Evolutionary conservation across 1,139 yeast genomes (phyloP).

Genomic region (Zygoascus hellenicus): DNA sequence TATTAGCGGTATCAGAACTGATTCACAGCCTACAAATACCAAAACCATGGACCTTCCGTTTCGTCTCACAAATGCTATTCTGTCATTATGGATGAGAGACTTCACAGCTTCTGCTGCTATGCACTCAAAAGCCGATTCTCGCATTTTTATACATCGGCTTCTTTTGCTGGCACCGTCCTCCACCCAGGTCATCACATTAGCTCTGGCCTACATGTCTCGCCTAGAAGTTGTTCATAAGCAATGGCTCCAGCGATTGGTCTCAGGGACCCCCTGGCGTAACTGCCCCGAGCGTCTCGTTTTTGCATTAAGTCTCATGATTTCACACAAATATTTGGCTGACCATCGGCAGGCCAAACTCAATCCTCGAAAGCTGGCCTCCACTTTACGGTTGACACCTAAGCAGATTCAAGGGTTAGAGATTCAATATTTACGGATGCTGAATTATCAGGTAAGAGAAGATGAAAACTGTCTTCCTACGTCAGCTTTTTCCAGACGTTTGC

Average conservation of each 20-base stretch:
- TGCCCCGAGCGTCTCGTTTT: not conserved
- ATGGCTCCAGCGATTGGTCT: not conserved
- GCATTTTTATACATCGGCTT: not conserved
- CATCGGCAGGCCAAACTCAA: not conserved
- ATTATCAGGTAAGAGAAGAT: not conserved
- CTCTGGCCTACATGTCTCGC: not conserved
- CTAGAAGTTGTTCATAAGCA: not conserved
- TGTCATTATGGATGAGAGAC: too few species aligned
- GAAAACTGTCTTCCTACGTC: too few species aligned
- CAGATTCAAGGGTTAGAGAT: not conserved
- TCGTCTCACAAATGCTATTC: too few species aligned
- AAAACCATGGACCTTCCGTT: too few species aligned
- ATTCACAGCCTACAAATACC: too few species aligned
- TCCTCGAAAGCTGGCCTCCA: not conserved
- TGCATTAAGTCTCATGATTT: not conserved
- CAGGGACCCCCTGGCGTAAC: not conserved
- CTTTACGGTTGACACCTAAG: not conserved
- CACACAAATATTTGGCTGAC: conserved; percentile 1
- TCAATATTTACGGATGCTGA: not conserved
- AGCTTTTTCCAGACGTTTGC: too few species aligned
- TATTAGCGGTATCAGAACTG: too few species aligned
- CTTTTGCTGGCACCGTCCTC: not conserved
- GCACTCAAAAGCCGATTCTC: not conserved
- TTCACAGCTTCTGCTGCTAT: too few species aligned
- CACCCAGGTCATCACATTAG: not conserved